Evolutionary conservation across 148 eudicot species (phyloP), one percentile per base, ranked within the genome.

Genomic region (Silene conica): DNA sequence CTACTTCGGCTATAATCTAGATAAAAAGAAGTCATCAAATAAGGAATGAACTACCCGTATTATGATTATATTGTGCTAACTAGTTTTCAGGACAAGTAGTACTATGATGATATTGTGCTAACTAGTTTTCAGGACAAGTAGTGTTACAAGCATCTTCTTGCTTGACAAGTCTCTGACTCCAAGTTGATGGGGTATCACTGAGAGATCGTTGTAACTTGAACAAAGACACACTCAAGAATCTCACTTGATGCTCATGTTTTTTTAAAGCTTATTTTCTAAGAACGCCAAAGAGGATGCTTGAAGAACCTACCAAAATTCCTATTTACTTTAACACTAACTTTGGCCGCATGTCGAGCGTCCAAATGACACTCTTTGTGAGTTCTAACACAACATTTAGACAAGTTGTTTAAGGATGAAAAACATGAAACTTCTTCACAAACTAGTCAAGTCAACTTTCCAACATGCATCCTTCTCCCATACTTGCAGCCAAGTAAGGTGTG

Each of bases 181-280:
- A 61, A 61, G 64, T 61, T 61, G 64, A 61, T 23, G 64, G 64
- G 34, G 3, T 21, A 23, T 9, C 15, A 23, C 14, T 11, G 28
- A 61, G 11, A 8, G 34, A 61, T 23, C 8, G 11, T 34, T 26
- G 23, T 61, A 23, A 8, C 64, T 14, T 48, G 54, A 48, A 11
- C 54, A 48, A 48, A 48, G 54, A 61, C 64, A 13, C 64, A 61
- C 64, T 61, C 15, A 61, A 61, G 11, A 61, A 23, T 61, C 34
- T 61, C 31, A 22, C 64, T 61, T 61, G 34, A 61, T 61, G 34
- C 31, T 61, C 28, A 22, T 61, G 34, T 23, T 21, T 22, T 14
- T 61, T 61, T 6, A 22, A 61, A 23, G 34, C 34, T 61, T 8
- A 61, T 61, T 12, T 14, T 60, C 3, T 23, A 60, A 60, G 31